A percentile compares a stretch with the other conserved stretches of the same genome.
These are phyloP conservation scores for Leccinum truebloodii DNA, from an alignment of 768 basidiomycete genomes.

Conservation along the genomic window DNA sequence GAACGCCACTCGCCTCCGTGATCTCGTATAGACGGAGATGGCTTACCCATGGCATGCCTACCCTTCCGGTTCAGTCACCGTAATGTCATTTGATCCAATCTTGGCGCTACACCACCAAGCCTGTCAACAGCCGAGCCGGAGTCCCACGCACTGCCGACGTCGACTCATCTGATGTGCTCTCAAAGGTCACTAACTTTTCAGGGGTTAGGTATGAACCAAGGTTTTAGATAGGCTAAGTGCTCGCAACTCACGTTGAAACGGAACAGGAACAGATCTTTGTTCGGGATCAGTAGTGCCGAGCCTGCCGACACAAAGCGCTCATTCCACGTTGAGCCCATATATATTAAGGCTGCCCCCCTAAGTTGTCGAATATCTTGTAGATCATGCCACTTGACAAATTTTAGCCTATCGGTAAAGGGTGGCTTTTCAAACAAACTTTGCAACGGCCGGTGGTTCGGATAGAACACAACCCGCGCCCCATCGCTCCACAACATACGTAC, in stretches of 20 bases:
- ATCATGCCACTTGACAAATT: conserved; percentile 12
- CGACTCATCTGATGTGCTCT: background rate
- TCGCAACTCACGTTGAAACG: background rate
- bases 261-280: background rate
- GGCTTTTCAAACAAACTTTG: background rate
- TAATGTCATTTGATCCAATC: conserved; percentile 8
- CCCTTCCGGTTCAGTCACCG: conserved; percentile 10
- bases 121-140: conserved; percentile 17
- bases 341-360: conserved; percentile 1
- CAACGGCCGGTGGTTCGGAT: background rate
- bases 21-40: conserved; percentile 18
- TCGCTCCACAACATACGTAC: conserved; percentile 17
- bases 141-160: conserved; percentile 26
- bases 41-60: conserved; percentile 1
- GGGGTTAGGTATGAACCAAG: background rate
- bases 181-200: conserved; percentile 1
- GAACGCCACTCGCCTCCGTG: conserved; percentile 24
- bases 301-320: conserved; percentile 1
- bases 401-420: background rate
- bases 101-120: conserved; percentile 6
- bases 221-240: background rate
- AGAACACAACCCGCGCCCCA: background rate
- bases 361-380: conserved; percentile 4
- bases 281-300: conserved; percentile 11
- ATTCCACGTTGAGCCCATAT: conserved; percentile 8